Evolutionary conservation across 2,329 filamentous ascomycete species (phyloP).

Genomic region (Cercospora beticola): DNA sequence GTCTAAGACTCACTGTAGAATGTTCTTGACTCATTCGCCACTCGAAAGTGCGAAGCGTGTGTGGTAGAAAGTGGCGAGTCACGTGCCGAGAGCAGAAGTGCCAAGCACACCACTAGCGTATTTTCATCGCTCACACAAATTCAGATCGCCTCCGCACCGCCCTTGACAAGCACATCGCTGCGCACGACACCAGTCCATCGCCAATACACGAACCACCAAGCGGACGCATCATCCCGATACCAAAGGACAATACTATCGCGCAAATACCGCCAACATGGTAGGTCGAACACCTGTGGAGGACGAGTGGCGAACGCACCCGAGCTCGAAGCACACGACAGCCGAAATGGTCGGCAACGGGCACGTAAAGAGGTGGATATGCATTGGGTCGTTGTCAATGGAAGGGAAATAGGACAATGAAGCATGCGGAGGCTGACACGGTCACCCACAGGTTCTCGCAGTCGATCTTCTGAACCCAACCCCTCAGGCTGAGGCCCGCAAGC

Average conservation of each 20-base stretch:
- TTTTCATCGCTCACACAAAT: slow-evolving; percentile 2
- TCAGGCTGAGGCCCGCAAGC: slow-evolving; percentile 98
- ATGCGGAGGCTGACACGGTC: slow-evolving; percentile 28
- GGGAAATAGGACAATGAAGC: background rate
- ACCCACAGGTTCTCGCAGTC: slow-evolving; percentile 92
- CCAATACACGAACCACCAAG: slow-evolving; percentile 20
- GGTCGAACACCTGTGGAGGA: slow-evolving; percentile 19
- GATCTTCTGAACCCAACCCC: slow-evolving; percentile 99
- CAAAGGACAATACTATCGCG: slow-evolving; percentile 19
- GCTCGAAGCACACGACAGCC: slow-evolving; percentile 32
- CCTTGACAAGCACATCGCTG: slow-evolving; percentile 12
- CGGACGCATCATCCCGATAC: slow-evolving; percentile 18
- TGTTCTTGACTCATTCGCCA: slow-evolving; percentile 4
- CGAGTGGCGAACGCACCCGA: slow-evolving; percentile 20
- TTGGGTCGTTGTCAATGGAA: slow-evolving; percentile 1
- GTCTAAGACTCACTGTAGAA: background rate
- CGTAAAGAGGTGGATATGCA: slow-evolving; percentile 4
- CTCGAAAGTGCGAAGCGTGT: background rate
- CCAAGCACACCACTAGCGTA: slow-evolving; percentile 7
- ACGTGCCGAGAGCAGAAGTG: background rate
- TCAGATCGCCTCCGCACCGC: slow-evolving; percentile 11
- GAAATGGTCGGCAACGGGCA: slow-evolving; percentile 4
- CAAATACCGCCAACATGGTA: slow-evolving; percentile 36
- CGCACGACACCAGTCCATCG: slow-evolving; percentile 21
- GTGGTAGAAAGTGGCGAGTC: background rate